Base-by-base conservation (phyloP, 1,139 yeast species). In the Scheffersomyces segobiensis region DNA sequence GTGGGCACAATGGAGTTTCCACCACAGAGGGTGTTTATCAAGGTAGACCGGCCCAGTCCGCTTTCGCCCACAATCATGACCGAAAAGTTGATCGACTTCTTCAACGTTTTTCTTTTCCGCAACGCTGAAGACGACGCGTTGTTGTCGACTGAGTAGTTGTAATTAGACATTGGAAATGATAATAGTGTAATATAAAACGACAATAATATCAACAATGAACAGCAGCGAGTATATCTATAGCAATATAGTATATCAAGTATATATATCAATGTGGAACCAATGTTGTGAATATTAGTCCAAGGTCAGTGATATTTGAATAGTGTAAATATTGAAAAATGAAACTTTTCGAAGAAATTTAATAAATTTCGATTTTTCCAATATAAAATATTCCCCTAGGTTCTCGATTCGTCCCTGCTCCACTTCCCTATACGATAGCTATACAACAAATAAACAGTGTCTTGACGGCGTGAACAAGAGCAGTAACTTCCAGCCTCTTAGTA, bases 11-110 rank as follows among this genome's bases (percentile, higher is more conserved):
- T 71, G 52, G 69, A 61, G 65, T 89, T 87, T 63, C 95, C 96
- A 53, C 97, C 97, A 77, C 98, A 93, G 59, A 89, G 78, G 14
- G 88, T 84, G 68, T 87, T 86, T 61, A 87, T 79, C 60, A 87
- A 84, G 1, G 89, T 85, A 7, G 88, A 80, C 65, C 89, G 82
- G 2, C 91, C 91, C 19, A 81, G 73, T 10, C 90, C 90, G 61
- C 83, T 73, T 66, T 83, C 85, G 22, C 90, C 91, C 59, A 84
- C 82, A 53, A 86, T 77, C 86, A 87, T 83, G 55, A 85, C 65
- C 49, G 86, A 85, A 68, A 86, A 85, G 59, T 77, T 75, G 63
- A 84, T 80, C 39, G 87, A 83, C 60, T 81, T 83, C 68, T 81
- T 83, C 59, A 85, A 75, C 56, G 86, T 84, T 71, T 85, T 86